These are phyloP conservation scores for Logfia minima DNA, from an alignment of 129 eudicot genomes.

Conservation along the genomic window DNA sequence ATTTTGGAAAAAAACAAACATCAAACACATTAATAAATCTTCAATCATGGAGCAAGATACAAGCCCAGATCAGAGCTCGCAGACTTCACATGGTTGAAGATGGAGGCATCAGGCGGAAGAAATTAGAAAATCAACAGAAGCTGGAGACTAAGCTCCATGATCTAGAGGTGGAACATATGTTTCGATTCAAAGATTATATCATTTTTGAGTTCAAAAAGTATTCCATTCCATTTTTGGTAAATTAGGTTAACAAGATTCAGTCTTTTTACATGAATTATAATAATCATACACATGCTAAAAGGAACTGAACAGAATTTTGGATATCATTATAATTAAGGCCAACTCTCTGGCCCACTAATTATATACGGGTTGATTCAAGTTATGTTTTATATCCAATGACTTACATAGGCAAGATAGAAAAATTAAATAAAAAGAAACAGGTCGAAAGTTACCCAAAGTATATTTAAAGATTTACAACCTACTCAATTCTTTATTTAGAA, in stretches of 20 bases:
- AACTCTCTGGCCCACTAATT: background rate
- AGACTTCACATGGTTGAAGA: slow-evolving; percentile 70
- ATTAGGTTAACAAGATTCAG: background rate
- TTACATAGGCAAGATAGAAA: too few relatives aligned
- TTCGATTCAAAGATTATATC: background rate
- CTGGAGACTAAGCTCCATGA: slow-evolving; percentile 73
- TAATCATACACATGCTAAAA: background rate
- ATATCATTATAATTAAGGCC: background rate
- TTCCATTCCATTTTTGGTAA: background rate
- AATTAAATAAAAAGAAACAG: too few relatives aligned
- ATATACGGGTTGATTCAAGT: background rate
- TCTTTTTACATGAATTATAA: background rate
- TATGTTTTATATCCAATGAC: too few relatives aligned
- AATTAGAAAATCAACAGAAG: slow-evolving; percentile 73
- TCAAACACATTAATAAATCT: slow-evolving; percentile 63
- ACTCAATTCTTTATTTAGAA: background rate
- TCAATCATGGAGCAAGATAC: slow-evolving; percentile 85
- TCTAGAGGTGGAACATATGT: slow-evolving; percentile 49
- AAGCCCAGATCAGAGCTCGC: slow-evolving; percentile 64
- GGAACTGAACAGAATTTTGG: background rate
- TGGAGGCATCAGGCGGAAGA: slow-evolving; percentile 72
- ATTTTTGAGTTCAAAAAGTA: background rate
- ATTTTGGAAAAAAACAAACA: slow-evolving; percentile 66
- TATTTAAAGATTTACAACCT: background rate
- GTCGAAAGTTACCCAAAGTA: too few relatives aligned